These are phyloP conservation scores for Pelagophyceae sp. DNA, from an alignment of 352 stramenopile species.

Conservation along the genomic window DNA sequence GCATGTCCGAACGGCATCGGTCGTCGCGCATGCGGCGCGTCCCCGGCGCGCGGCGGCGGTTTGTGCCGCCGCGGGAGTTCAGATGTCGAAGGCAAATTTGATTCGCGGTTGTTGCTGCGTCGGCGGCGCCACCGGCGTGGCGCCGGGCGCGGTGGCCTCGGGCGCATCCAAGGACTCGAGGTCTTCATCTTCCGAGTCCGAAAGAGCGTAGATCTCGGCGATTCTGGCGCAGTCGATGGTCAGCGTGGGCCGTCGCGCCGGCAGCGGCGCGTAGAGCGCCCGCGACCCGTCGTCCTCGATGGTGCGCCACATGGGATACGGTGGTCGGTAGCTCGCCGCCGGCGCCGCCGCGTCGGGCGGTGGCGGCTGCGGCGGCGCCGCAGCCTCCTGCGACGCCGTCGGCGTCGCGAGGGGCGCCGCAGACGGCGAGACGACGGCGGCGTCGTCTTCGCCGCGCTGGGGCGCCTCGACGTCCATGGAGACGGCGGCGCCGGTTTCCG, in stretches of 20 bases:
- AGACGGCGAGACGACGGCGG: neutral
- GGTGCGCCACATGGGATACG: neutral
- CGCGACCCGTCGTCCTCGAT: neutral
- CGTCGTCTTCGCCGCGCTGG: no score
- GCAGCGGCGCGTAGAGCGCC: neutral
- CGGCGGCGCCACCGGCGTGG: no score
- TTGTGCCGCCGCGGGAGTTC: no score
- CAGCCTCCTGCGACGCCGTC: no score
- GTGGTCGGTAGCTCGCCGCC: neutral
- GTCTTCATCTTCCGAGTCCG: constrained; percentile 10
- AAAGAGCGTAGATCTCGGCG: constrained; percentile 8
- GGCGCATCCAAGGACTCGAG: neutral
- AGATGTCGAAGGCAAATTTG: constrained; percentile 7
- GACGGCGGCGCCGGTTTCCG: neutral
- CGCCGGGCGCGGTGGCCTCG: neutral
- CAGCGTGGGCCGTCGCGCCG: neutral
- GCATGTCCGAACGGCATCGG: no score
- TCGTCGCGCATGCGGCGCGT: no score
- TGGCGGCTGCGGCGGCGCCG: no score
- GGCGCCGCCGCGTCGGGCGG: neutral
- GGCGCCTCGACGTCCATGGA: no score
- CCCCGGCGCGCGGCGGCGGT: no score
- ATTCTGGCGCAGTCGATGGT: neutral
- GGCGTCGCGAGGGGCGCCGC: no score
- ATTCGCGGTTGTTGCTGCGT: neutral